Evolutionary conservation across 1,284 basidiomycete genomes (phyloP).

Genomic region (Phellinidium pouzarii): DNA sequence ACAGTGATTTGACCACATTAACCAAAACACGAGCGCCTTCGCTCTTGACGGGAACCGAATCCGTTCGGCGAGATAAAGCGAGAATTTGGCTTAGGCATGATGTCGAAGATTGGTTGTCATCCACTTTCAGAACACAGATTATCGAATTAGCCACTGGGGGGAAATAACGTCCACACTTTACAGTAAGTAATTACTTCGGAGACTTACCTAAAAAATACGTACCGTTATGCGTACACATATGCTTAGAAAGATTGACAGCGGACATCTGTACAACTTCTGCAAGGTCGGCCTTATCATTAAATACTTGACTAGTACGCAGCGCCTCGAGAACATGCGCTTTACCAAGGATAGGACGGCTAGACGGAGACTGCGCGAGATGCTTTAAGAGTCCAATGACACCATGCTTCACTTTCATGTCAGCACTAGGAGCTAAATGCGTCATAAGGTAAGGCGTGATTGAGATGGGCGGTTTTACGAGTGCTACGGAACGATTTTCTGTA

Average conservation of each 20-base stretch:
- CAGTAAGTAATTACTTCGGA: not conserved
- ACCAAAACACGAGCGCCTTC: constrained; percentile 87
- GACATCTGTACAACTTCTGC: constrained; percentile 82
- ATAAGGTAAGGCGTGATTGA: constrained; percentile 39
- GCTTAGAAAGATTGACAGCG: constrained; percentile 84
- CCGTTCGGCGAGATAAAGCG: constrained; percentile 69
- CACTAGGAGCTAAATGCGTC: constrained; percentile 31
- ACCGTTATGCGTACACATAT: constrained; percentile 77
- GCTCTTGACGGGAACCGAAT: constrained; percentile 77
- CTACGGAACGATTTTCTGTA: constrained; percentile 57
- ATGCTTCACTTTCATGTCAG: constrained; percentile 80
- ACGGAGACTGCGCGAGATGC: constrained; percentile 72
- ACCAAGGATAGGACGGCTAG: constrained; percentile 58
- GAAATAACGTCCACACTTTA: not conserved
- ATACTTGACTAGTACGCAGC: constrained; percentile 63
- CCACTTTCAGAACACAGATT: constrained; percentile 44
- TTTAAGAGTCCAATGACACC: constrained; percentile 78
- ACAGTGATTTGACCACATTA: constrained; percentile 71
- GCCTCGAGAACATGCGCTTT: constrained; percentile 56
- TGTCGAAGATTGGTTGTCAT: constrained; percentile 24
- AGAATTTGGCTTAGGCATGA: constrained; percentile 66
- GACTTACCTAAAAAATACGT: constrained; percentile 25
- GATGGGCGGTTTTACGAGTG: constrained; percentile 49
- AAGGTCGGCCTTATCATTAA: constrained; percentile 68
- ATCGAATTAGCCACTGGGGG: constrained; percentile 58